Base-by-base conservation (phyloP, 1,284 basidiomycete genomes). In the Ceratobasidium sp. region DNA sequence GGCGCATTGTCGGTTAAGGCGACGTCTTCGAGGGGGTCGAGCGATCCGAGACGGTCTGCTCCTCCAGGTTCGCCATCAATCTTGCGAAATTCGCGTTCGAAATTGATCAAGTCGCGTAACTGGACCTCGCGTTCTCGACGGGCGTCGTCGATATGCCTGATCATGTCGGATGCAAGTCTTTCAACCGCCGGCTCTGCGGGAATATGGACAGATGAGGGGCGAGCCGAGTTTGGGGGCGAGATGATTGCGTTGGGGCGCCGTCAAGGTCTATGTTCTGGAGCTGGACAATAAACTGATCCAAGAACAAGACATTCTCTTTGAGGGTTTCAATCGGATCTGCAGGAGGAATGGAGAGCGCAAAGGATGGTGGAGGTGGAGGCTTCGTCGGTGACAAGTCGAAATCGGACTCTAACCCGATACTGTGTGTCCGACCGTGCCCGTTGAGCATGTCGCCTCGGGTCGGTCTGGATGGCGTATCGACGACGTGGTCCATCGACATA, bases 61-160 rank as follows among this genome's bases (percentile, higher is more conserved):
- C 91, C 91, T 53, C 89, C 88, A 29, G 90, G 84, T 77, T 92
- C 89, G 12, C 84, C 85, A 3, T 87, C 85, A 74, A 93, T 90
- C 77, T 86, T 88, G 73, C 85, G 83, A 75, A 93, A 86, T 77
- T 93, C 90, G 68, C 90, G 84, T 75, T 93, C 91, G 76, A 84
- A 91, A 72, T 86, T 88, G 45, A 90, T 78, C 69, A 93, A 78
- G 75, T 88, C 89, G 60, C 91, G 86, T 10, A 92, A 84, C 78
- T 93, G 91, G 4, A 83, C 84, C 77, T 93, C 91, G 69, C 91
- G 83, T 74, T 91, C 89, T 58, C 87, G 85, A 53, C 84, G 84
- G 8, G 87, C 85, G 70, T 91, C 88, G 76, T 91, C 88, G 72
- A 93, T 84, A 64, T 85, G 84, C 49, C 90, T 83, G 74, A 93